Conservation (phyloP, 352 stramenopile genomes). For the Phytophthora rubi region DNA sequence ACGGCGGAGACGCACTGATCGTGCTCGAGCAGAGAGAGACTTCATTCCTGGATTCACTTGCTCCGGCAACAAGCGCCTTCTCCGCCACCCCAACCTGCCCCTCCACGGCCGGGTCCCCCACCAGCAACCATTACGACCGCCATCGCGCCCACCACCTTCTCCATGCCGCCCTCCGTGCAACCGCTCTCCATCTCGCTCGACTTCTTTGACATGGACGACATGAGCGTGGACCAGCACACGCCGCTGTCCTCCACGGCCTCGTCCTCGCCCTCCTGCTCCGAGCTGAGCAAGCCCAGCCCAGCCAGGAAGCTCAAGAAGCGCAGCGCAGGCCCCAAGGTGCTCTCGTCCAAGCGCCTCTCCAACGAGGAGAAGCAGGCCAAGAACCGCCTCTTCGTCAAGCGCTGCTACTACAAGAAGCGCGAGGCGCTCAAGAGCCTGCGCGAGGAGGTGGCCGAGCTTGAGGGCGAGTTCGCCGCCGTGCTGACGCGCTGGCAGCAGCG, state of each 20-base stretch:
- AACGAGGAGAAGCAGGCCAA: slow-evolving; percentile 68
- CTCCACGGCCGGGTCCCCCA: slow-evolving; percentile 15
- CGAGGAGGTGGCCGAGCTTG: slow-evolving; percentile 47
- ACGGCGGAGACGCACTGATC: neutral
- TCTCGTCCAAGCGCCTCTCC: slow-evolving; percentile 41
- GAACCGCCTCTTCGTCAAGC: slow-evolving; percentile 78
- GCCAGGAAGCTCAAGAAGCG: slow-evolving; percentile 40
- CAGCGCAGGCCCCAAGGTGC: slow-evolving; percentile 28
- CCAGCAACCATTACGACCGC: slow-evolving; percentile 38
- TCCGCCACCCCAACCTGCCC: slow-evolving; percentile 12
- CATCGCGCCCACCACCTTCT: slow-evolving; percentile 29
- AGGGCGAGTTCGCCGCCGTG: slow-evolving; percentile 42
- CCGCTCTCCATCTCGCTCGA: slow-evolving; percentile 47
- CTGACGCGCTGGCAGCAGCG: slow-evolving; percentile 40
- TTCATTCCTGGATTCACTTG: slow-evolving; percentile 43
- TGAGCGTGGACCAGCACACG: slow-evolving; percentile 32
- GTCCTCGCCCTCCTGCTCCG: slow-evolving; percentile 23
- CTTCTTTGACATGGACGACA: slow-evolving; percentile 40
- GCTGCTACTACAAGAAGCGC: slow-evolving; percentile 85
- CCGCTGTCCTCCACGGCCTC: slow-evolving; percentile 32
- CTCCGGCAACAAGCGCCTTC: slow-evolving; percentile 22
- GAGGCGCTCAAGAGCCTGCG: slow-evolving; percentile 50
- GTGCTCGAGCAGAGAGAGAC: slow-evolving; percentile 16
- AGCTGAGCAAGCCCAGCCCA: slow-evolving; percentile 26
- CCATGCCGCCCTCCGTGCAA: slow-evolving; percentile 33